phyloP scores from a whole-genome alignment of 805 yeast genomes.

The Starmerella kuoi region DNA sequence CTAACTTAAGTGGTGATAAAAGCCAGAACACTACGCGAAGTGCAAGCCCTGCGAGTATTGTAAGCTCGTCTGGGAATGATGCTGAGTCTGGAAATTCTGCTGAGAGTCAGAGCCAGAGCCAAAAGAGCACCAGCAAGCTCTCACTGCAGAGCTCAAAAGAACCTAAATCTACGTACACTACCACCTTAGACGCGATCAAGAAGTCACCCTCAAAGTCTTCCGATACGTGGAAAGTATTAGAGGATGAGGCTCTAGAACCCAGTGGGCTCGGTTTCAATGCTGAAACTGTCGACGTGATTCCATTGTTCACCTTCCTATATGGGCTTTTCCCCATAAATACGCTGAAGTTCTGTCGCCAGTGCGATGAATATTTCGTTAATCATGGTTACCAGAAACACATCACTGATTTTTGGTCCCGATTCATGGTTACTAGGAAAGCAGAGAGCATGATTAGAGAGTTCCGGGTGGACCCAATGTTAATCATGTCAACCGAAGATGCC shows the following conservation, averaged over 20 bases:
- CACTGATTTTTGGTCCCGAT: constrained; percentile 29
- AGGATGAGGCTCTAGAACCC: neutral
- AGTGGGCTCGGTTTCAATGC: constrained; percentile 1
- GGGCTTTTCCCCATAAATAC: constrained; percentile 47
- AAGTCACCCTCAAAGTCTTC: neutral
- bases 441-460: constrained; percentile 29
- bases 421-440: constrained; percentile 27
- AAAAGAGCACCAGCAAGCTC: neutral
- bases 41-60: neutral
- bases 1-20: constrained; percentile 4
- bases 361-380: constrained; percentile 30
- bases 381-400: constrained; percentile 18
- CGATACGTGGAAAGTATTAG: neutral
- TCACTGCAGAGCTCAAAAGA: neutral
- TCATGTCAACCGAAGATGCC: constrained; percentile 30
- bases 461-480: constrained; percentile 39
- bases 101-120: neutral
- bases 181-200: neutral
- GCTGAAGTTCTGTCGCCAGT: constrained; percentile 33
- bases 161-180: neutral
- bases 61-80: neutral
- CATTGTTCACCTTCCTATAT: constrained; percentile 40
- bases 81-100: no score
- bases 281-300: constrained; percentile 24
- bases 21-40: neutral